Percentiles rank a stretch among this genome's conserved stretches.
These are phyloP conservation scores for Cryphonectria nitschkei DNA, from an alignment of 2,329 filamentous ascomycete genomes.

Conservation along the genomic window DNA sequence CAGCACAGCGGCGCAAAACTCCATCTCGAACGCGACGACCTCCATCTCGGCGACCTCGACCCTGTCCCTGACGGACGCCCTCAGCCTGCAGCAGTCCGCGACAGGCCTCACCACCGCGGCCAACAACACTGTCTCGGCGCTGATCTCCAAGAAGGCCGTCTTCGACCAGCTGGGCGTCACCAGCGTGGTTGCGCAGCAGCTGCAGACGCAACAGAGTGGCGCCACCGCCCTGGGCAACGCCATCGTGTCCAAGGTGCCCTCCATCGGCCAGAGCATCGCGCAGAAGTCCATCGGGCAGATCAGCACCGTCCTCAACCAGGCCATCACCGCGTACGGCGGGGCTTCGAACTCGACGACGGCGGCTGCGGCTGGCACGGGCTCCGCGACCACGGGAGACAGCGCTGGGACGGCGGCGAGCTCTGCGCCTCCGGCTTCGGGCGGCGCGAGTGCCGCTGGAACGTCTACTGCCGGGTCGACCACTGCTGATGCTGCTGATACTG, in stretches of 20 bases:
- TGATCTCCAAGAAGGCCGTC: constrained; percentile 35
- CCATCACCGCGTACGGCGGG: constrained; percentile 30
- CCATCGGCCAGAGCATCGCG: constrained; percentile 36
- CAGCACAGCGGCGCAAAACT: constrained; percentile 28
- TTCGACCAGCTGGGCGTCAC: constrained; percentile 37
- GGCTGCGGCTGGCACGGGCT: background rate
- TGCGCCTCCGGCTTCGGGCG: background rate
- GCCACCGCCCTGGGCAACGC: constrained; percentile 40
- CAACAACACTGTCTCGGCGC: constrained; percentile 31
- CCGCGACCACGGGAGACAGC: background rate
- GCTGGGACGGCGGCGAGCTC: background rate
- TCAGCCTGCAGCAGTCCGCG: constrained; percentile 31
- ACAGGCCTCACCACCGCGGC: constrained; percentile 32
- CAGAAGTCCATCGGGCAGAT: constrained; percentile 35
- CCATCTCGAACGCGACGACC: constrained; percentile 31
- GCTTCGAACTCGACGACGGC: background rate
- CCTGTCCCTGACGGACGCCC: constrained; percentile 33
- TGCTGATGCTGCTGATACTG: background rate
- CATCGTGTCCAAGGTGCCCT: constrained; percentile 36
- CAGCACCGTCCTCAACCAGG: constrained; percentile 31
- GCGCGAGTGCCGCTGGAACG: background rate
- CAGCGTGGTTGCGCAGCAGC: constrained; percentile 32
- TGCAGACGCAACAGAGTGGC: constrained; percentile 33
- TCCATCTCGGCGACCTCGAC: constrained; percentile 36
- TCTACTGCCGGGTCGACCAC: background rate